Evolutionary conservation across 371 early-diverging fungal species (phyloP).

Genomic region (Mucor irregularis): DNA sequence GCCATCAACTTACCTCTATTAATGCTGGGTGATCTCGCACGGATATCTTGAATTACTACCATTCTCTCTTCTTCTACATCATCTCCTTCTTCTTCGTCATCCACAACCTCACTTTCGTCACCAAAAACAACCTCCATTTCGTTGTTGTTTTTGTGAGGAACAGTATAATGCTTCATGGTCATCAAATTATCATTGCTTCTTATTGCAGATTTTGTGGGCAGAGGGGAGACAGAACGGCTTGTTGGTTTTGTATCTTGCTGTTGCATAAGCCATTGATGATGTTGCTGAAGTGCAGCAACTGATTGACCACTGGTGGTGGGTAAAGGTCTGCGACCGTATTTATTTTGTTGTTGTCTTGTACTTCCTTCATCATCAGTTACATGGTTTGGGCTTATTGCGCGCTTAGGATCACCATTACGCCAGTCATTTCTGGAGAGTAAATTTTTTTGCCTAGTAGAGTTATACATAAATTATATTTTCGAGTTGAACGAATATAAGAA

Average conservation of each 20-base stretch:
- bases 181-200: background rate
- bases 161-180: background rate
- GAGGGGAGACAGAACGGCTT: slow-evolving; percentile 11
- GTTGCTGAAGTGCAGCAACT: slow-evolving; percentile 44
- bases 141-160: background rate
- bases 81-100: slow-evolving; percentile 13
- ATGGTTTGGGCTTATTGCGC: background rate
- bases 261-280: slow-evolving; percentile 39
- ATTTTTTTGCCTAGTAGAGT: background rate
- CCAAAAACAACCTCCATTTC: slow-evolving; percentile 11
- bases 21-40: slow-evolving; percentile 22
- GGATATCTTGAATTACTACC: slow-evolving; percentile 11
- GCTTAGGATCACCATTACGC: background rate
- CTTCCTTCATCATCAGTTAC: background rate
- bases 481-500: background rate
- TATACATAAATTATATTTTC: background rate
- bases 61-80: slow-evolving; percentile 14
- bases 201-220: background rate
- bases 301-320: slow-evolving; percentile 25
- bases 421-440: background rate
- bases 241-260: slow-evolving; percentile 18
- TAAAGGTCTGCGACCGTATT: slow-evolving; percentile 9
- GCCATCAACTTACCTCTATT: slow-evolving; percentile 9
- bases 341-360: background rate
- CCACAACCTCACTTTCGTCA: background rate